Conservation (phyloP, 2,329 filamentous ascomycete genomes). For the Emmonsiellopsis sp. region DNA sequence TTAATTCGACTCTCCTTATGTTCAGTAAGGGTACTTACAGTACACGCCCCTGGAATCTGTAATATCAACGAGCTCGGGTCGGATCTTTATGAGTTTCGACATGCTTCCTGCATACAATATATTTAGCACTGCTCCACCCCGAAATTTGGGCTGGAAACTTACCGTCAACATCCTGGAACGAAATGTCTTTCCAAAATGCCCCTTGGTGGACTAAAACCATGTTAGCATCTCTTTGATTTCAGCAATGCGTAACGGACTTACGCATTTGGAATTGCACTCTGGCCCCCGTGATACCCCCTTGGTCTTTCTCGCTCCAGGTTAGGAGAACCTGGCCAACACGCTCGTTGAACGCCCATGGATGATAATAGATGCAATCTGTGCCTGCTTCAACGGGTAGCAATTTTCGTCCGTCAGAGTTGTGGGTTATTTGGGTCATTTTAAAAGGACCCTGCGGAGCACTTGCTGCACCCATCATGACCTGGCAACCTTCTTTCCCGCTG, state of each 20-base stretch:
- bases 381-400: neutral
- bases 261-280: constrained; percentile 9
- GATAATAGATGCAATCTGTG: constrained; percentile 7
- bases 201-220: constrained; percentile 7
- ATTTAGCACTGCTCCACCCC: neutral
- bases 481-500: neutral
- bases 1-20: neutral
- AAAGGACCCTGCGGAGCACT: constrained; percentile 6
- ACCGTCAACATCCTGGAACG: constrained; percentile 6
- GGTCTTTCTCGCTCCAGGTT: constrained; percentile 8
- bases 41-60: neutral
- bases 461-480: constrained; percentile 7
- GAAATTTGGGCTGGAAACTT: neutral
- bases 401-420: neutral
- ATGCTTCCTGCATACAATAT: neutral
- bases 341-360: constrained; percentile 9
- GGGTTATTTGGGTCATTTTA: constrained; percentile 6
- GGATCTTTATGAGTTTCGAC: neutral
- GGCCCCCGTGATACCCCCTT: constrained; percentile 3
- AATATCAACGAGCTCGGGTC: neutral
- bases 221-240: neutral
- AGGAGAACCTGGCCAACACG: constrained; percentile 7
- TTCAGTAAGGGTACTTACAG: neutral
- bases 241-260: constrained; percentile 1
- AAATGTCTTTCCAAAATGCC: constrained; percentile 11